Conservation (phyloP, 805 yeast species). For the Saccharomycopsis fermentans region DNA sequence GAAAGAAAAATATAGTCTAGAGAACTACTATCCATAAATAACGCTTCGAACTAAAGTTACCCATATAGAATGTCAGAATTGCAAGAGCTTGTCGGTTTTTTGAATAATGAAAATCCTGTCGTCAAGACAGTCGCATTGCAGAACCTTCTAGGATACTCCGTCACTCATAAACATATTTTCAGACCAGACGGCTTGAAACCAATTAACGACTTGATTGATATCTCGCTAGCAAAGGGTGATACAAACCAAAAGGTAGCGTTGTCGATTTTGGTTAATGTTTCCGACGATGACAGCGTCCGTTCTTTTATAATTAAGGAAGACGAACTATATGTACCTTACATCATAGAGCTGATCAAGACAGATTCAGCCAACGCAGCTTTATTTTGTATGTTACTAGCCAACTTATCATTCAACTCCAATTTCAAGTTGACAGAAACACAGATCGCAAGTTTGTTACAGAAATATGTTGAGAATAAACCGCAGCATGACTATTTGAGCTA, state of each 20-base stretch:
- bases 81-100: constrained; percentile 20
- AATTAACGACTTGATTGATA: constrained; percentile 11
- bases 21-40: no score
- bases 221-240: constrained; percentile 13
- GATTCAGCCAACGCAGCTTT: constrained; percentile 65
- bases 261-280: constrained; percentile 73
- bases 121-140: constrained; percentile 18
- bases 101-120: constrained; percentile 13
- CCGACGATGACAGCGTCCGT: constrained; percentile 61
- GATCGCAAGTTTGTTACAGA: constrained; percentile 77
- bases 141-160: constrained; percentile 16
- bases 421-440: constrained; percentile 34
- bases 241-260: constrained; percentile 33
- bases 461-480: constrained; percentile 72
- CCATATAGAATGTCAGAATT: not conserved
- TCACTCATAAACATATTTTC: constrained; percentile 15
- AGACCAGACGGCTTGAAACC: constrained; percentile 16
- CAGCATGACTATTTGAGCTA: constrained; percentile 75
- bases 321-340: constrained; percentile 37
- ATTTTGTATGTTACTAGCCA: constrained; percentile 74
- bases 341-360: constrained; percentile 42
- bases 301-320: constrained; percentile 55
- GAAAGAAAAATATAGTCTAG: no score
- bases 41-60: no score
- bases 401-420: constrained; percentile 56